Percentiles rank a stretch among this genome's conserved stretches.
phyloP scores from a whole-genome alignment of 139 green algal species.

The Haematococcus lacustris region DNA sequence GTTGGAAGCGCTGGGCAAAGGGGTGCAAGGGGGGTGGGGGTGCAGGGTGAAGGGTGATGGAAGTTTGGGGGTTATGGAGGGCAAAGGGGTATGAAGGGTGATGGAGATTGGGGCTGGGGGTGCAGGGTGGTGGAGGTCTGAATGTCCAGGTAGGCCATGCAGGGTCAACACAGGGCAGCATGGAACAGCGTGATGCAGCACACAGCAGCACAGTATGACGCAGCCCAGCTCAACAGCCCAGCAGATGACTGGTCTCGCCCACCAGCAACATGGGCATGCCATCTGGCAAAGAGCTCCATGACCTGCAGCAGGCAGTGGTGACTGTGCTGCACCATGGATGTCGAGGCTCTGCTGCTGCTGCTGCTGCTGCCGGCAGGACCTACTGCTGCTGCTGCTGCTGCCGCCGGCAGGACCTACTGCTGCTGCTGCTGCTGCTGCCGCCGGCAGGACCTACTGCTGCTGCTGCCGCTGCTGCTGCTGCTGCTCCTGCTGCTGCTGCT shows the following conservation, averaged over 20 bases:
- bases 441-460: background rate
- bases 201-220: too few species aligned
- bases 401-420: background rate
- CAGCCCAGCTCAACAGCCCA: too few species aligned
- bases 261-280: background rate
- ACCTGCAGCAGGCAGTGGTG: background rate
- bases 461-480: slow-evolving; percentile 6
- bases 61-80: too few species aligned
- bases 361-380: background rate
- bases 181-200: too few species aligned
- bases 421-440: background rate
- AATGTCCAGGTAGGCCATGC: too few species aligned
- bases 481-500: slow-evolving; percentile 62
- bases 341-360: background rate
- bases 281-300: background rate
- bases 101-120: too few species aligned
- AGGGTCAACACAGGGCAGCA: too few species aligned
- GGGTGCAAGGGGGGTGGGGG: background rate
- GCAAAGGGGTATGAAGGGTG: too few species aligned
- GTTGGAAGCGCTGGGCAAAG: too few species aligned
- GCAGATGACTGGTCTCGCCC: background rate
- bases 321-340: background rate
- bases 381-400: background rate
- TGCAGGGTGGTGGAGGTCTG: too few species aligned
- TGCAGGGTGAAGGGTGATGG: background rate